Percentiles rank a stretch among this genome's conserved stretches.
These are phyloP conservation scores for Solanum pennellii DNA, from an alignment of 257 asterid species.

Conservation along the genomic window DNA sequence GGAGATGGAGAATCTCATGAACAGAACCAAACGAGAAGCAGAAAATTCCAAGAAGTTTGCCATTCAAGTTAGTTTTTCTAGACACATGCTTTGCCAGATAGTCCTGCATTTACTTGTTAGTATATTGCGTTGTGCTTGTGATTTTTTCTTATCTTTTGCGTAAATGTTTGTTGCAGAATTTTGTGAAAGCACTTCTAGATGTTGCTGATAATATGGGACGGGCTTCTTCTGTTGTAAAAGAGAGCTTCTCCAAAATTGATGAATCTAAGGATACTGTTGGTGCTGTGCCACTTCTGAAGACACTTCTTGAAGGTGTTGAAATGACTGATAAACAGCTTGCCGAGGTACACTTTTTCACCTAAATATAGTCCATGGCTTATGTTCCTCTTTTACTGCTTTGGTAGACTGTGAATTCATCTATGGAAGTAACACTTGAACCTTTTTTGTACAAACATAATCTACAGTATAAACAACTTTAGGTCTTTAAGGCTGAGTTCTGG, in stretches of 20 bases:
- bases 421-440: neutral
- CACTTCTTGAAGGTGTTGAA: slow-evolving; percentile 92
- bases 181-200: slow-evolving; percentile 68
- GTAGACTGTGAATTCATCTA: neutral
- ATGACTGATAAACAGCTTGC: slow-evolving; percentile 92
- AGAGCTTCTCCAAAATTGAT: slow-evolving; percentile 63
- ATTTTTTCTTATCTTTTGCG: neutral
- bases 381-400: neutral
- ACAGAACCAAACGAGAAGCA: slow-evolving; percentile 66
- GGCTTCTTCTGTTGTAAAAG: slow-evolving; percentile 87
- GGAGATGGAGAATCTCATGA: slow-evolving; percentile 79
- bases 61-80: slow-evolving; percentile 42
- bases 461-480: neutral
- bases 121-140: neutral
- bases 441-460: neutral
- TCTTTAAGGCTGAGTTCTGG: neutral
- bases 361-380: neutral
- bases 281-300: slow-evolving; percentile 67
- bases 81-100: neutral
- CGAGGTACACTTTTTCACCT: slow-evolving; percentile 42
- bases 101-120: neutral
- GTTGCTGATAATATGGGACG: slow-evolving; percentile 78
- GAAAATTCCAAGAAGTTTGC: slow-evolving; percentile 82
- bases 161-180: slow-evolving; percentile 44
- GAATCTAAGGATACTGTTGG: slow-evolving; percentile 51